Evolutionary conservation across 371 early-diverging fungal genomes (phyloP), one percentile per base, ranked within the genome.

Genomic region (Mortierella sp.): DNA sequence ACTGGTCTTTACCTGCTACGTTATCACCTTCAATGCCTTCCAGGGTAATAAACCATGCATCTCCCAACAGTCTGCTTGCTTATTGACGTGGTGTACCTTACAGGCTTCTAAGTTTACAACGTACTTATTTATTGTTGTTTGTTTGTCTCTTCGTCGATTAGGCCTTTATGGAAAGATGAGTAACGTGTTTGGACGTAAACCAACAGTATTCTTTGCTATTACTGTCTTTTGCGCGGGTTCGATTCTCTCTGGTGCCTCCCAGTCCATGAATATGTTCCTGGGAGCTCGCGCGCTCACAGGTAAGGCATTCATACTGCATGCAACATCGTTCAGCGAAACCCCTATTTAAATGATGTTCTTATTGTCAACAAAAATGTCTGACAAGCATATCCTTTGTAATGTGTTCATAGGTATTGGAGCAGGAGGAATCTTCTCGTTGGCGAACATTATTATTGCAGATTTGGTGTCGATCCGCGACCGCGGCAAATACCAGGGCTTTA

Each of bases 391-490:
- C 24, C 21, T 65, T 38, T 38, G 2, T 28, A 11, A n/a, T 24
- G 34, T 34, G 8, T 38, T 31, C 0, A 63, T 38, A 65, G 68
- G 68, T 14, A 73, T 89, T 50, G 93, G 94, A 54, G 94, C 91
- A 21, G 93, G 92, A n/a, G 94, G 94, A 6, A 90, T 94, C 74
- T 85, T 91, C 38, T 87, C 91, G 5, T 79, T 93, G 38, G 86
- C 88, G 44, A 88, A 92, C 76, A 91, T 94, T 80, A 93, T 93
- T 47, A 91, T 95, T 76, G 83, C 92, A 9, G 95, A 95, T 55
- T 80, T 94, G 71, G 92, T 92, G 31, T 76, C 90, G 24, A 63
- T 92, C 14, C 81, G 89, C 5, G 91, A 94, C 21, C 89, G 94
- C 48, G 92, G 91, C 34, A 92, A 92, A 78, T 94, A 91, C 82